Conservation (phyloP, 208 protist genomes). For the Acanthamoeba healyi region DNA sequence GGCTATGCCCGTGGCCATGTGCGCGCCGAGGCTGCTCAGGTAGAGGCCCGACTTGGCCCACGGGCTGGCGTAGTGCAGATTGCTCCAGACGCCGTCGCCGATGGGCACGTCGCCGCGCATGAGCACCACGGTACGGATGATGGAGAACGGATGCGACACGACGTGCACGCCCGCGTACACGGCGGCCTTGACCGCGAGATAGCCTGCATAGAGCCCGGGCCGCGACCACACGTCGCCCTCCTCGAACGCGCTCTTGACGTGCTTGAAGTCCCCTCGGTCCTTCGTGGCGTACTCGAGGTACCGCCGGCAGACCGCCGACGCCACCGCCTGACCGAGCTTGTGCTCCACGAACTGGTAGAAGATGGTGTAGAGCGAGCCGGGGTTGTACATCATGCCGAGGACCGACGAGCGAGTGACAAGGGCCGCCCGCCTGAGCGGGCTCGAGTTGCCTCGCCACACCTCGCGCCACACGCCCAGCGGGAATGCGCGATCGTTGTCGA, state of each 20-base stretch:
- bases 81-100: constrained; percentile 11
- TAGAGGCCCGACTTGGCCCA: constrained; percentile 25
- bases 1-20: constrained; percentile 8
- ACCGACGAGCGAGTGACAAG: not conserved
- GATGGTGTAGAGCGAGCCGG: constrained; percentile 5
- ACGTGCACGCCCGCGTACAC: not conserved
- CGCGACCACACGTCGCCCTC: not conserved
- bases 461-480: constrained; percentile 25
- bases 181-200: constrained; percentile 41
- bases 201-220: constrained; percentile 60
- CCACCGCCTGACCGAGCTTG: not conserved
- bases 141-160: constrained; percentile 38
- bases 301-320: not conserved
- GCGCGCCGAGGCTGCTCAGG: constrained; percentile 31
- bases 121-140: constrained; percentile 37
- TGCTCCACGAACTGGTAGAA: constrained; percentile 7
- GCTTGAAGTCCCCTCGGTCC: constrained; percentile 25
- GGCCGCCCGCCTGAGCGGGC: not conserved
- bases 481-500: constrained; percentile 9
- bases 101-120: constrained; percentile 16
- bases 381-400: not conserved
- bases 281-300: not conserved
- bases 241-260: constrained; percentile 40
- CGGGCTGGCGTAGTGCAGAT: constrained; percentile 38
- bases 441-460: constrained; percentile 53